Conservation (phyloP, 345 rosid genomes). For the Rhodomyrtus tomentosa region DNA sequence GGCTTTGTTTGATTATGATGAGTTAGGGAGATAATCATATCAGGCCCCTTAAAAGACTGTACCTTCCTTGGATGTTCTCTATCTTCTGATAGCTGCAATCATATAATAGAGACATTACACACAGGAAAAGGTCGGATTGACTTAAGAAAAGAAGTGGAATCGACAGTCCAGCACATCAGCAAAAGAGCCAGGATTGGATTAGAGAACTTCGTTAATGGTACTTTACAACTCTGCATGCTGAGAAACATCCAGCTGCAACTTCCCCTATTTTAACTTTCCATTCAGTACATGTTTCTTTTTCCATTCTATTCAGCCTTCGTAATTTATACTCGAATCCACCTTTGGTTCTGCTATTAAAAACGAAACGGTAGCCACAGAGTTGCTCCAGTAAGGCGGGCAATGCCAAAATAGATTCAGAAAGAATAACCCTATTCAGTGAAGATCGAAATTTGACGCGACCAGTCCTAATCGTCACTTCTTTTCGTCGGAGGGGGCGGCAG, state of each 20-base stretch:
- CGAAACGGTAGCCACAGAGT: background rate
- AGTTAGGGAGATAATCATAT: background rate
- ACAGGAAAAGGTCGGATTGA: background rate
- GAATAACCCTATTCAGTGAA: background rate
- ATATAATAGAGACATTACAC: no score
- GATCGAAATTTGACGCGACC: background rate
- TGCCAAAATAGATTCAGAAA: background rate
- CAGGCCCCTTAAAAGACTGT: background rate
- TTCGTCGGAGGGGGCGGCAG: background rate
- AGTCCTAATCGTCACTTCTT: slow-evolving; percentile 13
- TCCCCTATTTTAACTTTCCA: background rate
- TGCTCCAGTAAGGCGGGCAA: background rate
- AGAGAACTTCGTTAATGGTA: background rate
- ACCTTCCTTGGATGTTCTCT: background rate
- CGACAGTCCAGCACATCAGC: background rate
- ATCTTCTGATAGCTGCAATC: background rate
- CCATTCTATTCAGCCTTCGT: background rate
- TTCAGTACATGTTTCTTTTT: background rate
- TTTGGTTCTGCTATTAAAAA: background rate
- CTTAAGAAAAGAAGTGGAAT: background rate
- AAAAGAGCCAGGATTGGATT: background rate
- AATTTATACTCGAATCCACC: background rate
- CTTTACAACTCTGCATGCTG: background rate
- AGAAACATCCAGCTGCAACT: background rate
- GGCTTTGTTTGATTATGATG: background rate